Evolutionary conservation across 371 early-diverging fungal species (phyloP), one percentile per base, ranked within the genome.

Genomic region (Rhizopus microsporus): DNA sequence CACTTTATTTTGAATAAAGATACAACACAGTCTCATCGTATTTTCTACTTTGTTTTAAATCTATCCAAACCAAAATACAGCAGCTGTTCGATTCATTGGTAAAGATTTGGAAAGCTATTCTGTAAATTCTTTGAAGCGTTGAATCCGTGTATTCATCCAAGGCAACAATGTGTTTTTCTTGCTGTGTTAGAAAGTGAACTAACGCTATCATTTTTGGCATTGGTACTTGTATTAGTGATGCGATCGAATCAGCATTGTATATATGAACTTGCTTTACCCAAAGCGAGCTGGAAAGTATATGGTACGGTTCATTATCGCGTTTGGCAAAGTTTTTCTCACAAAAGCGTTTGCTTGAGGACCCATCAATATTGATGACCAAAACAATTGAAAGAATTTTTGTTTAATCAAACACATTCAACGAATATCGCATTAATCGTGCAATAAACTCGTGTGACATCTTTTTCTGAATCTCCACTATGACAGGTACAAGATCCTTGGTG

Each of bases 231-330:
- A 54, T 30, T 29, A 17, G 55, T 32, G 40, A 33, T 37, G 46
- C 47, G 46, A 62, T 56, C 33, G 62, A 62, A 47, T 56, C 62
- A 45, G 37, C 45, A 44, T 51, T 58, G 58, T 48, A 54, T 16
- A 43, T 40, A 43, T 52, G 33, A 52, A 56, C 62, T 52, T 52
- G 40, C 48, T 62, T 56, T 52, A 48, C 57, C 62, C 57, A 62
- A 43, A 52, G 42, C 51, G 44, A 15, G 46, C 59, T 51, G 45
- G 32, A 37, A 44, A 51, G 60, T 48, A 15, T 54, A 38, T 60
- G 54, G 43, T 48, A 60, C 33, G 60, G 60, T 23, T 60, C 43
- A 49, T 54, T 60, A 43, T 60, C 54, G 30, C 29, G 35, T 54
- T 60, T 60, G 34, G 32, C 43, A 50, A 60, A 54, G 40, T 39